These are phyloP conservation scores for Nothophoma quercina DNA, from an alignment of 2,329 filamentous ascomycete genomes.

Conservation along the genomic window DNA sequence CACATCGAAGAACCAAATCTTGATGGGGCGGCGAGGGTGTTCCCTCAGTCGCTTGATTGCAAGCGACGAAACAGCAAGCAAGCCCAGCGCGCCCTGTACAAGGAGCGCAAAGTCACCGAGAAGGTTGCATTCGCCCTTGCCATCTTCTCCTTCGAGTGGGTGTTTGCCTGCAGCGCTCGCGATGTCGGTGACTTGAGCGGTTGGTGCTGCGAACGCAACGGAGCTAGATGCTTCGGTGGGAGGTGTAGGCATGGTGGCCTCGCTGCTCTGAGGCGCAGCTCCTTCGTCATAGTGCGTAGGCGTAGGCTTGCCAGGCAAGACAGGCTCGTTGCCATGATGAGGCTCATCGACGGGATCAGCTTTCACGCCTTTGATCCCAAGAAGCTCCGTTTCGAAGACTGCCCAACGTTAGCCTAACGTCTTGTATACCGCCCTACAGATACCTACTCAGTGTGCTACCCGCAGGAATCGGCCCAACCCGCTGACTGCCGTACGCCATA, in stretches of 20 bases:
- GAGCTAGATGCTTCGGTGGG: constrained; percentile 17
- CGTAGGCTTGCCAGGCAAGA: constrained; percentile 6
- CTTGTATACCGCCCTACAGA: constrained; percentile 4
- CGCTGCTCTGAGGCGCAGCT: constrained; percentile 6
- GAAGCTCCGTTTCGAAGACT: constrained; percentile 92
- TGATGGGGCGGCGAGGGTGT: constrained; percentile 86
- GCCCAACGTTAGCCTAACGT: constrained; percentile 23
- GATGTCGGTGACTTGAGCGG: constrained; percentile 22
- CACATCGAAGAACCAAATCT: constrained; percentile 97
- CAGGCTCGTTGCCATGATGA: constrained; percentile 5
- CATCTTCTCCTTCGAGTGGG: constrained; percentile 54
- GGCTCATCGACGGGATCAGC: constrained; percentile 1
- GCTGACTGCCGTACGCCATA: constrained; percentile 79
- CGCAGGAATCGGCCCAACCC: constrained; percentile 78
- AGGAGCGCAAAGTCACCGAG: constrained; percentile 90
- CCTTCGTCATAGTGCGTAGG: constrained; percentile 8
- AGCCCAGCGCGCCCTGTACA: constrained; percentile 86
- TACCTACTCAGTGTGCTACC: constrained; percentile 75
- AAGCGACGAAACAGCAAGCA: constrained; percentile 80
- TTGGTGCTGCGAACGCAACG: constrained; percentile 20
- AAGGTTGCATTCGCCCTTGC: constrained; percentile 80
- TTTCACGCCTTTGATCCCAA: constrained; percentile 72
- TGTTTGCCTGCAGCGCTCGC: constrained; percentile 30
- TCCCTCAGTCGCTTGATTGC: constrained; percentile 95
- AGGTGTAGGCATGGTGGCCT: constrained; percentile 21